phyloP scores from a whole-genome alignment of 2,329 filamentous ascomycete genomes.

The Chaetomium sp. region DNA sequence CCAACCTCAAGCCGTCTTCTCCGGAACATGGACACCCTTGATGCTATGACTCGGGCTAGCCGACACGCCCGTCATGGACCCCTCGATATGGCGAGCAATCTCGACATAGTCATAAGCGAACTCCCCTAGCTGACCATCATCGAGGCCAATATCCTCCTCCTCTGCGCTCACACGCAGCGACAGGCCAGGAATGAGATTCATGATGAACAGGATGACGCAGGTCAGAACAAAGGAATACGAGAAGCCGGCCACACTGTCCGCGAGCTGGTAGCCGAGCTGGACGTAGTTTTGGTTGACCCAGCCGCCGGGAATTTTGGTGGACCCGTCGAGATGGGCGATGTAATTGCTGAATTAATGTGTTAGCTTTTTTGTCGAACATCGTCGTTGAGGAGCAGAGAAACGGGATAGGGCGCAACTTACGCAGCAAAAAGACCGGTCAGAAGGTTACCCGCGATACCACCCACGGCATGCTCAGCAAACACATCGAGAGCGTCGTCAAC shows the following conservation, averaged over 20 bases:
- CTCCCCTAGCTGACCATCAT: slow-evolving; percentile 73
- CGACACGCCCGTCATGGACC: slow-evolving; percentile 14
- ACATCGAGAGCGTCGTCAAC: slow-evolving; percentile 87
- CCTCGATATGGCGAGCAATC: slow-evolving; percentile 38
- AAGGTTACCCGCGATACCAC: slow-evolving; percentile 74
- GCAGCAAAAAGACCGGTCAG: slow-evolving; percentile 73
- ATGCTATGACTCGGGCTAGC: slow-evolving; percentile 20
- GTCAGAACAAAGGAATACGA: slow-evolving; percentile 62
- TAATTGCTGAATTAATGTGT: slow-evolving; percentile 44
- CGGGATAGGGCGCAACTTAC: slow-evolving; percentile 34
- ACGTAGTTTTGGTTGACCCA: slow-evolving; percentile 67
- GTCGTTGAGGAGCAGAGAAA: background rate
- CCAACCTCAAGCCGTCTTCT: slow-evolving; percentile 15
- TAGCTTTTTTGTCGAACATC: background rate
- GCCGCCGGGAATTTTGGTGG: slow-evolving; percentile 51
- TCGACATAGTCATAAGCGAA: slow-evolving; percentile 82
- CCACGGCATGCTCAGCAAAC: slow-evolving; percentile 82
- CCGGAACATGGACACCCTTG: slow-evolving; percentile 12
- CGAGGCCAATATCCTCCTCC: slow-evolving; percentile 63
- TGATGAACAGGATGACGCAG: slow-evolving; percentile 61
- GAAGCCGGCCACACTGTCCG: slow-evolving; percentile 58
- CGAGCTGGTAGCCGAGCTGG: slow-evolving; percentile 65
- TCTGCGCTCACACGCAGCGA: slow-evolving; percentile 60
- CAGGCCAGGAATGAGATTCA: slow-evolving; percentile 66
- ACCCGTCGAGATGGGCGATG: slow-evolving; percentile 68